Base-by-base conservation (phyloP, 2,329 filamentous ascomycete species). In the Calonectria pteridis region DNA sequence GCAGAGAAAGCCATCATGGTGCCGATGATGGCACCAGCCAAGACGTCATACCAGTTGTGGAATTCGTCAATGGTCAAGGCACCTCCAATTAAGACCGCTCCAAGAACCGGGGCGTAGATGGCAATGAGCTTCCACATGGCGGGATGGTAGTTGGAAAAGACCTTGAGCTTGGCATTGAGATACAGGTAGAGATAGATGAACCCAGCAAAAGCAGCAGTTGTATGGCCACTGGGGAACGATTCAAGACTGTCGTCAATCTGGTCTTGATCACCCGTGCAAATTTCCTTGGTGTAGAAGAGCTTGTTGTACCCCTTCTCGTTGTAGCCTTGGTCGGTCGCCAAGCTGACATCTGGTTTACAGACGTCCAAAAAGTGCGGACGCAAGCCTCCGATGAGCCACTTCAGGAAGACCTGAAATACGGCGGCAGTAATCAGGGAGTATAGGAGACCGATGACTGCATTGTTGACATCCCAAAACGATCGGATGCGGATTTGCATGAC, bases 81-180 rank as follows among this genome's bases (percentile, higher is more conserved):
- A 7, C 93, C 93, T 1, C 89, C 93, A 53, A 95, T 94, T 3
- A 95, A 85, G 3, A 87, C 88, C 0, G 93, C 93, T 3, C 91
- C 92, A 0, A 95, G 89, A 3, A 95, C 84, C 0, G 94, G 93
- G 0, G 90, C 88, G 78, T 93, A 93, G 29, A 91, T 85, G 20
- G 87, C 89, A 37, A 93, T 86, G 16, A 94, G 84, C 84, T 95
- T 95, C 93, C 93, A 95, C 88, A 94, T 91, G 16, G 91, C 87
- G 0, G 93, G 91, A 80, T 94, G 93, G 81, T 93, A 93, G 86
- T 94, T 93, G 75, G 90, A 86, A 78, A 92, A 94, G 70, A 94
- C 89, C 87, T 95, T 95, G 77, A 95, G 88, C 86, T 95, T 95
- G 62, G 92, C 93, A 82, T 95, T 95, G 55, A 95, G 89, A 85